Evolutionary conservation across 1,284 basidiomycete species (phyloP), one percentile per base, ranked within the genome.

Genomic region (Cutaneotrichosporon sp.): DNA sequence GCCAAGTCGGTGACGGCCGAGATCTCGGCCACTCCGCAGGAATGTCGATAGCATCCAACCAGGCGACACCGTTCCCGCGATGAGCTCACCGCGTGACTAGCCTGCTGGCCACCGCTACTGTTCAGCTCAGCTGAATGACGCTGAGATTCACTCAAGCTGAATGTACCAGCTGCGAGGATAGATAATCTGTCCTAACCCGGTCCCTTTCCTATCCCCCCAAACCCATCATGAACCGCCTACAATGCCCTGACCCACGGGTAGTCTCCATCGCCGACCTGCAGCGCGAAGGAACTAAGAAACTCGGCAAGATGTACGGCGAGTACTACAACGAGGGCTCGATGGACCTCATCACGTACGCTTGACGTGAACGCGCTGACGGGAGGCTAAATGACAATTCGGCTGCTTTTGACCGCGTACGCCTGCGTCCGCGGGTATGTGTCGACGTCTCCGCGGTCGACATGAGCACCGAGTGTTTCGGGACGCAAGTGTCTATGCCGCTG

Each of bases 381-480:
- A 68, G 69, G 7, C n/a, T 63, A n/a, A 40, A 58, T 36, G 70
- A 73, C 55, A 76, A 75, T 65, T 64, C 63, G 5, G 51, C 60
- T 5, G 71, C 74, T 2, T 76, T 63, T 56, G 60, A 72, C 60
- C 69, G 70, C 32, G 70, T 73, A 60, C 64, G 69, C 30, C 64
- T 77, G 21, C 69, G 73, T 2, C 75, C 75, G 5, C 65, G 75
- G 2, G 65, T 77, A 13, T 60, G 73, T 55, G 58, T 63, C 34
- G 70, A 76, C 55, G 73, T 77, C 18, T 60, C 59, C 2, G 26
- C 58, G 4, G 59, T 76, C 14, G 71, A 73, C 57, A 69, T 67
- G n/a, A 50, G 62, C 14, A 62, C 64, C 18, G 55, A 61, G 21
- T 67, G 70, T 52, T 71, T 70, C 50, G 72, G 70, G n/a, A 58